A percentile compares a stretch with the other conserved stretches of the same genome.
phyloP scores from a whole-genome alignment of 2,329 filamentous ascomycete genomes.

The Aspergillus sp. region DNA sequence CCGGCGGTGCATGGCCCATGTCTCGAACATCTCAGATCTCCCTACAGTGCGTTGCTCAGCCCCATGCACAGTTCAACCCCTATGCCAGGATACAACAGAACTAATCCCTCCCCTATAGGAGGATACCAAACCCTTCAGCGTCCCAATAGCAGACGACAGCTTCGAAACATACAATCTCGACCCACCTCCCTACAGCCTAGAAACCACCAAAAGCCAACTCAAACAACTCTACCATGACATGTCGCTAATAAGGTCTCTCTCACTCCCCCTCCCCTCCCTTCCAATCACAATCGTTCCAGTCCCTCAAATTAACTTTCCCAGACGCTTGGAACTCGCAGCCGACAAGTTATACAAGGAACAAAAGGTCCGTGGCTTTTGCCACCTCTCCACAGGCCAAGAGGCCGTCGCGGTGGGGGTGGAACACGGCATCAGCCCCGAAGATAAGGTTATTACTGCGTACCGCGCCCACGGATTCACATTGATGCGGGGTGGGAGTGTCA shows the following conservation, averaged over 20 bases:
- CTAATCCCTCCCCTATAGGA: slow-evolving; percentile 55
- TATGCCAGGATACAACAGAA: not conserved
- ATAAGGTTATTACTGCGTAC: slow-evolving; percentile 95
- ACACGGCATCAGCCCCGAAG: slow-evolving; percentile 82
- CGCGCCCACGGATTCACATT: slow-evolving; percentile 95
- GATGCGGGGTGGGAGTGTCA: slow-evolving; percentile 86
- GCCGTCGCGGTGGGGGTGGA: slow-evolving; percentile 94
- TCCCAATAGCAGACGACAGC: slow-evolving; percentile 89
- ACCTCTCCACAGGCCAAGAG: slow-evolving; percentile 94
- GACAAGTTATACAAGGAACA: slow-evolving; percentile 98
- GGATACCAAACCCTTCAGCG: slow-evolving; percentile 83
- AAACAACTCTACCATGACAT: slow-evolving; percentile 98
- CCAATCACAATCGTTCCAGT: not conserved
- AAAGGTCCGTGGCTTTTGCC: slow-evolving; percentile 98
- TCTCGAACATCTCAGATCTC: slow-evolving; percentile 16
- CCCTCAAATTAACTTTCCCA: slow-evolving; percentile 39
- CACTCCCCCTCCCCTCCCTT: not conserved
- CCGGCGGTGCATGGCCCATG: slow-evolving; percentile 21
- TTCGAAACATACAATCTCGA: slow-evolving; percentile 98
- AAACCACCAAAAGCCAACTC: slow-evolving; percentile 90
- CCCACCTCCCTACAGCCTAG: slow-evolving; percentile 82
- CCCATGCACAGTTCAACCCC: not conserved
- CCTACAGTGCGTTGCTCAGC: slow-evolving; percentile 15
- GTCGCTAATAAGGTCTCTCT: slow-evolving; percentile 73
- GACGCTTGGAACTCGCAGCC: slow-evolving; percentile 97